These are phyloP conservation scores for Stereum hirsutum DNA, from an alignment of 1,284 basidiomycete genomes.

Conservation along the genomic window DNA sequence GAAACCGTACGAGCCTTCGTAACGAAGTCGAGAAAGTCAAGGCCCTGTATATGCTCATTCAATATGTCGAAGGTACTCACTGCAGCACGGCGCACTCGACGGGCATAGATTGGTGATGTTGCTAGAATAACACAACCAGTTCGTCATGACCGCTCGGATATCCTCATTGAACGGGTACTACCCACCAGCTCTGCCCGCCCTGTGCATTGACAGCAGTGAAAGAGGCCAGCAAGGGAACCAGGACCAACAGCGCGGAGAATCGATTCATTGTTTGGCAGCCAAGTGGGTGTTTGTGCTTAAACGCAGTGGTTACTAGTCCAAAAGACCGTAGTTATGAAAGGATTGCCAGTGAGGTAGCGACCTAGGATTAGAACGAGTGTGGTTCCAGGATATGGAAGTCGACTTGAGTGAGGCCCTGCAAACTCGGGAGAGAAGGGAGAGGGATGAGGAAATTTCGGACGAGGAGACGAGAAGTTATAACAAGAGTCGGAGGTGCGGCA, in stretches of 20 bases:
- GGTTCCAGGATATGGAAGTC: no score
- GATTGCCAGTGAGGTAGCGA: no score
- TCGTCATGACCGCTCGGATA: not conserved
- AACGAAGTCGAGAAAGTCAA: not conserved
- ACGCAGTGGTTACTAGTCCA: no score
- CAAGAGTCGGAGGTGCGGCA: no score
- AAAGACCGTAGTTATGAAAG: no score
- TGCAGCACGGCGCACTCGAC: conserved; percentile 59
- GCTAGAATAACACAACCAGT: conserved; percentile 21
- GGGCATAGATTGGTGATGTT: conserved; percentile 48
- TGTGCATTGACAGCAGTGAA: conserved; percentile 13
- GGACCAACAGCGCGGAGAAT: conserved; percentile 6
- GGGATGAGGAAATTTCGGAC: no score
- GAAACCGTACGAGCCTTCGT: conserved; percentile 14
- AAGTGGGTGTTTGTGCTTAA: no score
- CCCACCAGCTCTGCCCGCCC: conserved; percentile 13
- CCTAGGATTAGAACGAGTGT: no score
- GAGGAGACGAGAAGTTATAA: no score
- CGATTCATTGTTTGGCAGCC: no score
- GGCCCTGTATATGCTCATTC: not conserved
- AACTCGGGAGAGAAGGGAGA: no score
- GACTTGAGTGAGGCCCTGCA: no score
- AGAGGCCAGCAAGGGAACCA: conserved; percentile 13
- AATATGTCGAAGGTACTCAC: conserved; percentile 26
- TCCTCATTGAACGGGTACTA: not conserved